phyloP scores from a whole-genome alignment of 305 asterid species.

The Andrographis paniculata region DNA sequence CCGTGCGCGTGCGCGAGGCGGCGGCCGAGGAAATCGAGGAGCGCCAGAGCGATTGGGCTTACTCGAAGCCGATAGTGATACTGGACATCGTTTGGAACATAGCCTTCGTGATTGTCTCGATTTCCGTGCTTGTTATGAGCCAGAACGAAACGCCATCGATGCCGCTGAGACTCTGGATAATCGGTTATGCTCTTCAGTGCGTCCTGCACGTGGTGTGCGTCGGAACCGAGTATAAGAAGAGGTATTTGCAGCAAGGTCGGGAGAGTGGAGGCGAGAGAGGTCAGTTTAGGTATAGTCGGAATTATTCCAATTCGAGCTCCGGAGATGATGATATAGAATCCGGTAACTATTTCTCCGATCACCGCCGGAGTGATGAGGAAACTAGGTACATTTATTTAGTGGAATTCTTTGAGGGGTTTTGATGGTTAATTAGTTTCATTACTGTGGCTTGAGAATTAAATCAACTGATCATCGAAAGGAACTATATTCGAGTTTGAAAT shows the following conservation, averaged over 20 bases:
- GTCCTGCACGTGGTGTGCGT: conserved; percentile 68
- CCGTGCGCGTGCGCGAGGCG: too few relatives aligned
- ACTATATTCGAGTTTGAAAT: too few relatives aligned
- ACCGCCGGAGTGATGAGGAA: too few relatives aligned
- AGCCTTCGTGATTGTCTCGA: conserved; percentile 55
- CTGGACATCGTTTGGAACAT: conserved; percentile 81
- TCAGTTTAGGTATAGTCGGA: conserved; percentile 2
- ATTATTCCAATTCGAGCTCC: conserved; percentile 19
- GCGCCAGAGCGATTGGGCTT: too few relatives aligned
- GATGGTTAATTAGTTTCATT: too few relatives aligned
- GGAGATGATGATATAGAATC: conserved; percentile 13
- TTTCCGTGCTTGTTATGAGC: conserved; percentile 45
- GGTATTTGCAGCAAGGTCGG: too few relatives aligned
- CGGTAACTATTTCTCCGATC: too few relatives aligned
- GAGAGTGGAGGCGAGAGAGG: conserved; percentile 21
- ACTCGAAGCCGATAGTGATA: conserved; percentile 60
- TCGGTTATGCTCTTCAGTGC: conserved; percentile 75
- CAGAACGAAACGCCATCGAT: conserved; percentile 51
- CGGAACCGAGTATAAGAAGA: conserved; percentile 50
- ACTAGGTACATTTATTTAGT: too few relatives aligned
- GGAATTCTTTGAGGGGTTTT: too few relatives aligned
- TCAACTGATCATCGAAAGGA: too few relatives aligned
- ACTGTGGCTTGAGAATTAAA: too few relatives aligned
- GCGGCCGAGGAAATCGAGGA: too few relatives aligned
- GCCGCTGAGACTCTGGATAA: conserved; percentile 68